Evolutionary conservation across 495 filamentous ascomycete genomes (phyloP), one percentile per base, ranked within the genome.

Genomic region (Neohortaea acidophila): DNA sequence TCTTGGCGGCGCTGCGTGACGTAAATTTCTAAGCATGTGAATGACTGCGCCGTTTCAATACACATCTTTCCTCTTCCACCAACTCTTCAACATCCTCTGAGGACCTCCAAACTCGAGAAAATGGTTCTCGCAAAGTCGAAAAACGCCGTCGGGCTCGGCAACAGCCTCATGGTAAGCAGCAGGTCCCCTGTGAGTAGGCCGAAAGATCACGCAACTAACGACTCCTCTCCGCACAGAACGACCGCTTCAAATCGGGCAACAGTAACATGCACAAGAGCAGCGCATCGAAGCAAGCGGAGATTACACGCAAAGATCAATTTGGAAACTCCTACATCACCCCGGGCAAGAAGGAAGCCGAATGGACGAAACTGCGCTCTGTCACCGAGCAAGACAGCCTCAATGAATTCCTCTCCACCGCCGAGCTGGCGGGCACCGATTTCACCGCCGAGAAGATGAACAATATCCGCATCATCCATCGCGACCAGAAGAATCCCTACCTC

Each of bases 361-460:
- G 81, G 80, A 74, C 85, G 51, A 96, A 94, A 67, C 94, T 97
- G 87, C 83, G 86, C 60, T 87, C 81, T 62, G 80, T 96, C 48
- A 99, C 91, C 18, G 87, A 96, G 66, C 91, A 99, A 63, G 87
- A 75, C 40, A 84, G 87, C 25, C 73, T 97, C 36, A 89, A 97
- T 61, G 79, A 82, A 49, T 83, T 84, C 55, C 64, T 83, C 35
- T 74, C 63, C 36, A 94, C 87, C 20, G 87, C 87, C 47, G 85
- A 96, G 61, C 67, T 99, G 47, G 91, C 91, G 14, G 86, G 84
- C 33, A 99, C 91, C 41, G 91, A 99, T 55, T 99, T 99, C 58
- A 93, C 89, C 4, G 91, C 91, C 24, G 89, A 99, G 68, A 94
- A 94, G 67, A 81, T 91, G 72, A 93, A 84, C 59, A 94, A 87